Conservation (phyloP, 1,139 yeast genomes). For the Taphrina wiesneri region DNA sequence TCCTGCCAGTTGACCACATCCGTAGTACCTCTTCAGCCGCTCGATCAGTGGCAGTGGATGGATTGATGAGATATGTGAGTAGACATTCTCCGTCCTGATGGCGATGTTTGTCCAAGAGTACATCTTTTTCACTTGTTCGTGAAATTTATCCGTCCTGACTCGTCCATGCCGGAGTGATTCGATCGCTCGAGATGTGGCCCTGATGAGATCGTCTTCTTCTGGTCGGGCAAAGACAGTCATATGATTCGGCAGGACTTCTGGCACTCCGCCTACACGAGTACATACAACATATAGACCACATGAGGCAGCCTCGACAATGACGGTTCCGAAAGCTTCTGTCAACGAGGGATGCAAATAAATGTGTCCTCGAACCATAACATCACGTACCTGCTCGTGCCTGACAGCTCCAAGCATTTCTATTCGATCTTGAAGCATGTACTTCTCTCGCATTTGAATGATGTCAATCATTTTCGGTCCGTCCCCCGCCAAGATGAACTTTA, state of each 20-base stretch:
- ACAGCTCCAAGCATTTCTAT: slow-evolving; percentile 85
- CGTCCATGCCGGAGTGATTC: slow-evolving; percentile 45
- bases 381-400: slow-evolving; percentile 87
- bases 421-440: slow-evolving; percentile 78
- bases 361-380: slow-evolving; percentile 87
- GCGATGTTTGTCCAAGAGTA: slow-evolving; percentile 95
- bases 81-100: slow-evolving; percentile 76
- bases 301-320: slow-evolving; percentile 93
- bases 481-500: slow-evolving; percentile 85
- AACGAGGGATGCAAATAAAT: slow-evolving; percentile 90
- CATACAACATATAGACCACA: slow-evolving; percentile 94
- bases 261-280: slow-evolving; percentile 95
- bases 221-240: slow-evolving; percentile 94
- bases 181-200: slow-evolving; percentile 40
- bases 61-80: slow-evolving; percentile 56
- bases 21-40: slow-evolving; percentile 62
- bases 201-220: slow-evolving; percentile 57
- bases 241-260: slow-evolving; percentile 88
- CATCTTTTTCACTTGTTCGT: slow-evolving; percentile 73
- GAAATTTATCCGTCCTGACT: slow-evolving; percentile 75
- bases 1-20: slow-evolving; percentile 83
- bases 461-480: slow-evolving; percentile 96
- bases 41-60: slow-evolving; percentile 55
- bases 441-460: slow-evolving; percentile 91
- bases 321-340: slow-evolving; percentile 98